Evolutionary conservation across 805 yeast species (phyloP).

Genomic region (Yamadazyma olivae): DNA sequence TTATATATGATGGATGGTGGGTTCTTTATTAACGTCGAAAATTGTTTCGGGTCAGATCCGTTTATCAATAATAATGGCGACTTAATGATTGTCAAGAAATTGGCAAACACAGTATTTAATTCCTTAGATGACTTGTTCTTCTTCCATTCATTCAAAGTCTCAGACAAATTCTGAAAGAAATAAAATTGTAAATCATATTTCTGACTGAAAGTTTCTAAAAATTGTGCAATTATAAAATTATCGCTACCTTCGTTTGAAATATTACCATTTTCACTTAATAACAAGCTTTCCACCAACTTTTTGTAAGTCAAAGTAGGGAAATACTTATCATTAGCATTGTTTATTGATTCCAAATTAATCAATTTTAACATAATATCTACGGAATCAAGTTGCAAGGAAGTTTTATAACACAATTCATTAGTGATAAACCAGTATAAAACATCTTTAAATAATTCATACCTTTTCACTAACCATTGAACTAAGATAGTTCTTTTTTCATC

Average conservation of each 20-base stretch:
- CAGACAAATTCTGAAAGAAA: constrained; percentile 51
- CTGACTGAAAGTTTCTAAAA: constrained; percentile 48
- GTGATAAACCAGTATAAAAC: constrained; percentile 40
- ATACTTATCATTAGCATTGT: constrained; percentile 50
- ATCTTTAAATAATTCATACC: constrained; percentile 53
- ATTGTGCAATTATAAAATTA: constrained; percentile 52
- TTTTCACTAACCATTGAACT: constrained; percentile 61
- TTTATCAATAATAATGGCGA: constrained; percentile 18
- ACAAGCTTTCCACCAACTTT: constrained; percentile 31
- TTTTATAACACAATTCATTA: constrained; percentile 41
- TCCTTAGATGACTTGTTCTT: constrained; percentile 16
- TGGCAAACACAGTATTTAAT: constrained; percentile 29
- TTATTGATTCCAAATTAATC: constrained; percentile 55
- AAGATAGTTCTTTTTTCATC: constrained; percentile 48
- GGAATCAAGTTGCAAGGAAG: constrained; percentile 49
- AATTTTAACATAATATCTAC: constrained; percentile 56
- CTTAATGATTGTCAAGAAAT: constrained; percentile 37
- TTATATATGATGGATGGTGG: constrained; percentile 38
- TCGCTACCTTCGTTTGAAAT: constrained; percentile 46
- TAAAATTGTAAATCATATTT: constrained; percentile 80
- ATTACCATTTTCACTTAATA: constrained; percentile 30
- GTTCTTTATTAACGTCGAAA: constrained; percentile 24
- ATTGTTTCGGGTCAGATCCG: constrained; percentile 21
- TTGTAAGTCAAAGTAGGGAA: constrained; percentile 60
- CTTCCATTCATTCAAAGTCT: constrained; percentile 19